Percentiles rank a stretch among this genome's conserved stretches.
phyloP scores from a whole-genome alignment of 2,329 filamentous ascomycete species.

The Clonostachys byssicola region DNA sequence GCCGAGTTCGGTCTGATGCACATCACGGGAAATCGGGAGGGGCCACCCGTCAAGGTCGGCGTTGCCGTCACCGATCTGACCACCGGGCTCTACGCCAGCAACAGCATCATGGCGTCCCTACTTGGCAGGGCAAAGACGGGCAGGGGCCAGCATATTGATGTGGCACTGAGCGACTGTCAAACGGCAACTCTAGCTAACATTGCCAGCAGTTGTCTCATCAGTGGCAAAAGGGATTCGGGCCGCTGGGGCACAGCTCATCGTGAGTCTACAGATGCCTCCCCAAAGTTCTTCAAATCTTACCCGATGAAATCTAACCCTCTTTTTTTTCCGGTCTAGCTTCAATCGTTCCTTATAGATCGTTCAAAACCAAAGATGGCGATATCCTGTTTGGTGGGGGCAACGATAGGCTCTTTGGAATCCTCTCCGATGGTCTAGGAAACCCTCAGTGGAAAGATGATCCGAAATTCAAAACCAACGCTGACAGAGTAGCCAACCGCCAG shows the following conservation, averaged over 20 bases:
- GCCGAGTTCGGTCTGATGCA: constrained; percentile 98
- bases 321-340: constrained; percentile 57
- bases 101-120: constrained; percentile 91
- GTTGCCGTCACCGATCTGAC: constrained; percentile 96
- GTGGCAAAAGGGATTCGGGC: constrained; percentile 80
- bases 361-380: constrained; percentile 67
- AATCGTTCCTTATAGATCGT: constrained; percentile 92
- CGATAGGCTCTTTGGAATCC: constrained; percentile 61
- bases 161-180: constrained; percentile 88
- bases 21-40: constrained; percentile 85
- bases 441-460: constrained; percentile 57
- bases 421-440: constrained; percentile 55
- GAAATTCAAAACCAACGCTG: constrained; percentile 57
- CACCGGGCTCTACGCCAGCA: constrained; percentile 90
- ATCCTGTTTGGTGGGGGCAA: constrained; percentile 71
- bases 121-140: constrained; percentile 71
- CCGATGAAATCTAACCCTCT: not conserved
- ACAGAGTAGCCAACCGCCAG: constrained; percentile 65
- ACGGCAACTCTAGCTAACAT: constrained; percentile 94
- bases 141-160: constrained; percentile 87
- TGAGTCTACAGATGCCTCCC: constrained; percentile 31
- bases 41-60: constrained; percentile 92
- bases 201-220: constrained; percentile 86
- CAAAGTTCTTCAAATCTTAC: constrained; percentile 2
- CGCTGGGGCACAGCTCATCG: constrained; percentile 97